A percentile compares a stretch with the other conserved stretches of the same genome.
Evolutionary conservation across 148 eudicot species (phyloP).

Genomic region (Arbutus unedo): DNA sequence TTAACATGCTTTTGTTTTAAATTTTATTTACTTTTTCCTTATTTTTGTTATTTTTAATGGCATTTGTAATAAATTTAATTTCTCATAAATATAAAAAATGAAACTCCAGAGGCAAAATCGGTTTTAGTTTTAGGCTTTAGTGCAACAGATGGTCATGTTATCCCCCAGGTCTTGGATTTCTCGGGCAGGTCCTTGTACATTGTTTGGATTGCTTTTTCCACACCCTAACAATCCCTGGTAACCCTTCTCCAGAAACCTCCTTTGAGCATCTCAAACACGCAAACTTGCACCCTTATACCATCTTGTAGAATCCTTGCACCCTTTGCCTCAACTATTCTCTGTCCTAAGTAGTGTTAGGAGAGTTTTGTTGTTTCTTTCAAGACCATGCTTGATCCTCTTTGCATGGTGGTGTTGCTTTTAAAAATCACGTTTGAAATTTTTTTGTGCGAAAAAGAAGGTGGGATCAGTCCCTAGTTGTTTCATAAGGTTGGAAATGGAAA

Average conservation of each 20-base stretch:
- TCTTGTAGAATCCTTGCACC: background rate
- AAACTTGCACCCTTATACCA: background rate
- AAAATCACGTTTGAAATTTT: background rate
- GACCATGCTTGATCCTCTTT: background rate
- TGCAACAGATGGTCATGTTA: background rate
- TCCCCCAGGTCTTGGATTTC: background rate
- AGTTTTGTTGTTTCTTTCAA: background rate
- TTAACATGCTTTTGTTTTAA: no score
- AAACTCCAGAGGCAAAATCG: no score
- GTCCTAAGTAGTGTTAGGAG: background rate
- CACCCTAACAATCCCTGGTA: background rate
- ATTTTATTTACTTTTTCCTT: background rate
- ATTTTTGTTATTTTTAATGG: background rate
- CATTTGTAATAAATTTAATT: no score
- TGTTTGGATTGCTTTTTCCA: background rate
- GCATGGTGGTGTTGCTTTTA: background rate
- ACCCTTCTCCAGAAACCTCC: background rate
- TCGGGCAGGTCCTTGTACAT: background rate
- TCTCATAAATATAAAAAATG: no score
- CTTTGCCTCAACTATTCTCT: background rate
- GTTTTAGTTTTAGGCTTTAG: background rate
- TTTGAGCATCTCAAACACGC: background rate
- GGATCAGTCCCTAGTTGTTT: background rate
- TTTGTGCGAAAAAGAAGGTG: background rate
- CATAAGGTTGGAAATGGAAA: background rate